These are phyloP conservation scores for Thelonectria blattea DNA, from an alignment of 2,329 filamentous ascomycete genomes.

Conservation along the genomic window DNA sequence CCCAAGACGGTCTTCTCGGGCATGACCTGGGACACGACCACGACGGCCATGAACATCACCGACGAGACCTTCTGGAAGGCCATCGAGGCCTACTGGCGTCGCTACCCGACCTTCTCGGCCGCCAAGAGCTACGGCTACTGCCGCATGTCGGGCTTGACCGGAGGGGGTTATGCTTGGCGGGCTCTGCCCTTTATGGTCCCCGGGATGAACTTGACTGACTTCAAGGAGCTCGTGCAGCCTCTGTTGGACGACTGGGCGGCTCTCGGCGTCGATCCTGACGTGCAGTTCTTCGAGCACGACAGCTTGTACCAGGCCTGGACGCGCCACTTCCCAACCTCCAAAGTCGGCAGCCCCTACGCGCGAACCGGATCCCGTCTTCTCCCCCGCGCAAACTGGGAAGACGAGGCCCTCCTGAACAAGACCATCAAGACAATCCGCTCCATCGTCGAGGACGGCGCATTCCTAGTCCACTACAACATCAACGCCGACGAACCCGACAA, in stretches of 20 bases:
- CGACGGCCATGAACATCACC: slow-evolving; percentile 37
- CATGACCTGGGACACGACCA: slow-evolving; percentile 45
- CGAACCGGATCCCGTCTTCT: slow-evolving; percentile 48
- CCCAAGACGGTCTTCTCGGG: slow-evolving; percentile 42
- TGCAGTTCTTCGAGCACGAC: slow-evolving; percentile 44
- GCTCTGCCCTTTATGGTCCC: slow-evolving; percentile 46
- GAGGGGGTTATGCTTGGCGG: slow-evolving; percentile 35
- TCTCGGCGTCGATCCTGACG: slow-evolving; percentile 39
- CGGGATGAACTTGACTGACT: slow-evolving; percentile 41
- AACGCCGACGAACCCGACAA: slow-evolving; percentile 28
- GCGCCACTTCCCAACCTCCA: slow-evolving; percentile 45
- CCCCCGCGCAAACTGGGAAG: slow-evolving; percentile 41
- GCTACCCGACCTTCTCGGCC: slow-evolving; percentile 40
- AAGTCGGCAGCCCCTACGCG: slow-evolving; percentile 28
- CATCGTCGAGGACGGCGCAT: slow-evolving; percentile 33
- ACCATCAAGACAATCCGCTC: slow-evolving; percentile 30
- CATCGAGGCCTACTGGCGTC: slow-evolving; percentile 41
- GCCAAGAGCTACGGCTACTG: slow-evolving; percentile 39
- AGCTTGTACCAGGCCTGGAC: slow-evolving; percentile 47
- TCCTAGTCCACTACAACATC: slow-evolving; percentile 35
- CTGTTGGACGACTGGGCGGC: slow-evolving; percentile 39
- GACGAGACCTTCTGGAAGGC: slow-evolving; percentile 43
- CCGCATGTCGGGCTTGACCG: slow-evolving; percentile 18
- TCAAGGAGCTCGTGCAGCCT: slow-evolving; percentile 42
- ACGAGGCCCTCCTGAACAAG: slow-evolving; percentile 21